A percentile compares a stretch with the other conserved stretches of the same genome.
Evolutionary conservation across 441 rosid species (phyloP).

Genomic region (Mallotus japonicus): DNA sequence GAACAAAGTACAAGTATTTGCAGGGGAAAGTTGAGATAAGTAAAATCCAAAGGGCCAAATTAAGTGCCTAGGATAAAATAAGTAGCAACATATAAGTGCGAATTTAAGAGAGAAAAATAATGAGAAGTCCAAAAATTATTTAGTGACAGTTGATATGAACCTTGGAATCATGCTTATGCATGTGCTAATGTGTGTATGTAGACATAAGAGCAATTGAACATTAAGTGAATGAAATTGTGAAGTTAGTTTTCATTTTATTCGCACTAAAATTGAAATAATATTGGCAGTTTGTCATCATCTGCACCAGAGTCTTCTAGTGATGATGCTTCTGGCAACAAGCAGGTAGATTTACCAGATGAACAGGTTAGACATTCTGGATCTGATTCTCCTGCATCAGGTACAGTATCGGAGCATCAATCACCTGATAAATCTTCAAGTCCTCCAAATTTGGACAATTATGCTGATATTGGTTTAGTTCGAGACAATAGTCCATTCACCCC

Average conservation of each 20-base stretch:
- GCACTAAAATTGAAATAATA: not conserved
- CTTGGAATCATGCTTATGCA: not conserved
- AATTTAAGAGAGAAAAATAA: not conserved
- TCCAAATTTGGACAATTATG: constrained; percentile 51
- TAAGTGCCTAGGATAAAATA: not conserved
- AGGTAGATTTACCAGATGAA: constrained; percentile 49
- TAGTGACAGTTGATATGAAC: not conserved
- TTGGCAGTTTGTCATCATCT: constrained; percentile 50
- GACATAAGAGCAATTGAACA: not conserved
- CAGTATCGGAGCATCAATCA: constrained; percentile 55
- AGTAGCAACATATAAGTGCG: not conserved
- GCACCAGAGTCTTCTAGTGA: constrained; percentile 44
- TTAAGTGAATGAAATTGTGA: not conserved
- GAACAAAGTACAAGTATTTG: not conserved
- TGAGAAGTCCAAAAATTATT: not conserved
- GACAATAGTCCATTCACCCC: constrained; percentile 50
- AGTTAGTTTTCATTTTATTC: not conserved
- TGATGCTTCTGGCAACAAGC: constrained; percentile 45
- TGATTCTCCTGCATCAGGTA: constrained; percentile 54
- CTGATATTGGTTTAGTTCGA: constrained; percentile 54
- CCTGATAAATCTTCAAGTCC: constrained; percentile 57
- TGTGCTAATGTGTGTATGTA: too few species aligned
- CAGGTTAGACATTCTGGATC: constrained; percentile 55
- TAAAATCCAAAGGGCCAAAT: not conserved
- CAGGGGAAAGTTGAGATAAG: not conserved